A percentile compares a stretch with the other conserved stretches of the same genome.
phyloP scores from a whole-genome alignment of 768 basidiomycete genomes.

The Pulveroboletus sp. region DNA sequence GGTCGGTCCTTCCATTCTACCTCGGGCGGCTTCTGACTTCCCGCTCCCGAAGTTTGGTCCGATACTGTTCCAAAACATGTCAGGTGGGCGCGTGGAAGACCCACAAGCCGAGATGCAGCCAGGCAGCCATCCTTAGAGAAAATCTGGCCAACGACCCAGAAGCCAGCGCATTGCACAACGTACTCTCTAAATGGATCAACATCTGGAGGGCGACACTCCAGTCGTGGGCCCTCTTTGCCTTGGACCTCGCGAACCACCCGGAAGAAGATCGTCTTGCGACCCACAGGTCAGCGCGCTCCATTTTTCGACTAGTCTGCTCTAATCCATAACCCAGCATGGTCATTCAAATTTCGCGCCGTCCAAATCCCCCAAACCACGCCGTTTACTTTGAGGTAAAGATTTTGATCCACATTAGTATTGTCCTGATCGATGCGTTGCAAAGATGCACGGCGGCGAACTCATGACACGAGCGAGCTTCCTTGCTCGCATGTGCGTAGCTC shows the following conservation, averaged over 20 bases:
- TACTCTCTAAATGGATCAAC: constrained; percentile 27
- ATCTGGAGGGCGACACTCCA: constrained; percentile 21
- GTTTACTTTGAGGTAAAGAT: constrained; percentile 20
- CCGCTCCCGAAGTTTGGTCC: constrained; percentile 19
- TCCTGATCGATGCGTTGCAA: neutral
- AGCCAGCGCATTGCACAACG: constrained; percentile 15
- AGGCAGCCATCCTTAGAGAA: constrained; percentile 5
- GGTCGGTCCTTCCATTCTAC: too few relatives aligned
- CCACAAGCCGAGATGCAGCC: constrained; percentile 22
- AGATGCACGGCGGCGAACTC: constrained; percentile 27
- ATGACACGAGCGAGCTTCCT: constrained; percentile 19
- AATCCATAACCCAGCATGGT: constrained; percentile 16
- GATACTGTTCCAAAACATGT: constrained; percentile 30
- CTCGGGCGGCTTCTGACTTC: neutral
- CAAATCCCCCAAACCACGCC: constrained; percentile 10
- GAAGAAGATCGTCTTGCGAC: constrained; percentile 25
- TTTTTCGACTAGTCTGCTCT: neutral
- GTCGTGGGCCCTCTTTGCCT: constrained; percentile 17
- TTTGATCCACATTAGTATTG: neutral
- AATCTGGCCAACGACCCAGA: constrained; percentile 12
- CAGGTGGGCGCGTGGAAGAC: constrained; percentile 29
- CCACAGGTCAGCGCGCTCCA: constrained; percentile 13
- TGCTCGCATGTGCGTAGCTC: constrained; percentile 10
- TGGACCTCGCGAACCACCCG: constrained; percentile 27
- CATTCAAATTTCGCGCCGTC: constrained; percentile 19